A percentile compares a stretch with the other conserved stretches of the same genome.
These are phyloP conservation scores for Escallonia herrerae DNA, from an alignment of 129 eudicot species.

Conservation along the genomic window DNA sequence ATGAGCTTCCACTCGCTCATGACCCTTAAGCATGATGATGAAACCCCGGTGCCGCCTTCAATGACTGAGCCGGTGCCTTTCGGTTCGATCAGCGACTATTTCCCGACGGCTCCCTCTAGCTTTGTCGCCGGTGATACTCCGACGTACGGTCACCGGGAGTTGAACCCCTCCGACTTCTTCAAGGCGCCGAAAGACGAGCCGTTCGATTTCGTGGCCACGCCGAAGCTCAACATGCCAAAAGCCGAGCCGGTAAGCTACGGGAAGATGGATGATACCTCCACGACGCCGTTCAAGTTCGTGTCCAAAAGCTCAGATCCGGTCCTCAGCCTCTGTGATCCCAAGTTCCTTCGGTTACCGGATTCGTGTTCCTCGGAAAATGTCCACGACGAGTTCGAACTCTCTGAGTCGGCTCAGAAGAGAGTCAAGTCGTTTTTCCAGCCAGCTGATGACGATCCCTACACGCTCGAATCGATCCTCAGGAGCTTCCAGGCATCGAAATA, in stretches of 20 bases:
- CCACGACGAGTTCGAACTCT: not conserved
- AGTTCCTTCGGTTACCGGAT: constrained; percentile 28
- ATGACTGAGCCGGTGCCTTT: not conserved
- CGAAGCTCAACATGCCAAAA: constrained; percentile 19
- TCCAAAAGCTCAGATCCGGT: constrained; percentile 8
- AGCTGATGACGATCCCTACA: not conserved
- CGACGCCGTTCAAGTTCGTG: constrained; percentile 1
- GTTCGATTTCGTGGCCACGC: constrained; percentile 6
- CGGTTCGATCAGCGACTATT: not conserved
- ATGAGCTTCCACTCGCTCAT: constrained; percentile 5
- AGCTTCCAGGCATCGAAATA: constrained; percentile 14
- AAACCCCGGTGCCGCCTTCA: constrained; percentile 10
- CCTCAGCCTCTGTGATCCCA: not conserved
- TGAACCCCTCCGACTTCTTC: not conserved
- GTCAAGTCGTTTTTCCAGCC: constrained; percentile 5
- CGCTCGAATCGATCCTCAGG: constrained; percentile 14
- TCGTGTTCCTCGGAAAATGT: constrained; percentile 16
- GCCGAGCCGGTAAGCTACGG: constrained; percentile 3
- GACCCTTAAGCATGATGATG: constrained; percentile 5
- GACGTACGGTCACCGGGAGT: not conserved
- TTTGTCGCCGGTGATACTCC: not conserved
- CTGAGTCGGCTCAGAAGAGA: constrained; percentile 10
- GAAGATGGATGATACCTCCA: not conserved
- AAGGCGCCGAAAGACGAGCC: no score
- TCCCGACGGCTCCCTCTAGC: not conserved